These are phyloP conservation scores for Teratosphaeria zuluensis DNA, from an alignment of 2,329 filamentous ascomycete species.

Conservation along the genomic window DNA sequence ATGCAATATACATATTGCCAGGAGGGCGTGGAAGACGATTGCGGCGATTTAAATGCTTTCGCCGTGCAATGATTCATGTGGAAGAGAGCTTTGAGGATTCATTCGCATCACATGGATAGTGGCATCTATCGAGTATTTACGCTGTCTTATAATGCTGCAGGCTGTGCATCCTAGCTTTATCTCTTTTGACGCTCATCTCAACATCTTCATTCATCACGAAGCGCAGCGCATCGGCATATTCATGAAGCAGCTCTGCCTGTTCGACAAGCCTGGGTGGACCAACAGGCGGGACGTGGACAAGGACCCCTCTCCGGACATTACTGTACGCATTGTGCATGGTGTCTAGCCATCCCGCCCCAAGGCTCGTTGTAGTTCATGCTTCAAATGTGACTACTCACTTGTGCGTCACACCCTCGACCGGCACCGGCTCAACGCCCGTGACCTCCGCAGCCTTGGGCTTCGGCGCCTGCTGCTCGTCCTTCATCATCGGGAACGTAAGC, in stretches of 20 bases:
- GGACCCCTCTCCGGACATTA: no score
- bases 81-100: no score
- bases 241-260: neutral
- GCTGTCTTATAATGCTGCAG: neutral
- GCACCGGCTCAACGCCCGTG: slow-evolving; percentile 47
- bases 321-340: neutral
- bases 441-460: slow-evolving; percentile 50
- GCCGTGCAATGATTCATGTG: no score
- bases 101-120: neutral
- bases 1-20: no score
- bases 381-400: neutral
- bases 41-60: no score
- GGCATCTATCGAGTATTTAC: neutral
- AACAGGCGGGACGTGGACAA: no score
- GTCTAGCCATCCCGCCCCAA: neutral
- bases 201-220: neutral
- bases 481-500: slow-evolving; percentile 92
- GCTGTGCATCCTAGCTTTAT: neutral
- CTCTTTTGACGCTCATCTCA: neutral
- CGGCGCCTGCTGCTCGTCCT: slow-evolving; percentile 55
- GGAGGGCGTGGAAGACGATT: no score
- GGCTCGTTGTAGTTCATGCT: neutral
- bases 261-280: no score
- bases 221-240: neutral
- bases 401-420: slow-evolving; percentile 42